These are phyloP conservation scores for Fremontodendron californicum DNA, from an alignment of 345 rosid species.

Conservation along the genomic window DNA sequence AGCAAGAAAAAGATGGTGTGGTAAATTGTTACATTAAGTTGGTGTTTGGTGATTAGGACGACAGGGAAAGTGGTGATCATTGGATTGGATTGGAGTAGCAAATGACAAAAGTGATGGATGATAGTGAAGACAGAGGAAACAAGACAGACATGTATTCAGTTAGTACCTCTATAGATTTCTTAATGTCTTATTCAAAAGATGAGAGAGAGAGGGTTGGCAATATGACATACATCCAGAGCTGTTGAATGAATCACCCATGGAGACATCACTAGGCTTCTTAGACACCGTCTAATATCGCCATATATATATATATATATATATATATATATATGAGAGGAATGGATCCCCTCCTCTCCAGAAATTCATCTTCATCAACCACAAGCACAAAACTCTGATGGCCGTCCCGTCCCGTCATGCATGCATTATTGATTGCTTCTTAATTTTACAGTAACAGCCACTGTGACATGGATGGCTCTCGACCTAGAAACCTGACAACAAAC, in stretches of 20 bases:
- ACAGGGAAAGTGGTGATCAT: too few relatives aligned
- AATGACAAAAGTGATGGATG: too few relatives aligned
- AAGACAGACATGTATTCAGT: constrained; percentile 40
- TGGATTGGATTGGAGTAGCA: too few relatives aligned
- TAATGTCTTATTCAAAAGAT: background rate
- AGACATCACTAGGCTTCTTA: constrained; percentile 30
- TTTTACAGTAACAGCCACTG: constrained; percentile 48
- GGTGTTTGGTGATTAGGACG: too few relatives aligned
- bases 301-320: too few relatives aligned
- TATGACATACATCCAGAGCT: constrained; percentile 51
- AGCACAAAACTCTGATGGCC: constrained; percentile 62
- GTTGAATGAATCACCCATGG: constrained; percentile 40
- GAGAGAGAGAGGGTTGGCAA: too few relatives aligned
- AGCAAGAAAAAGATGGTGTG: too few relatives aligned
- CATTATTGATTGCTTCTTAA: constrained; percentile 71
- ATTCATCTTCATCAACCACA: constrained; percentile 68
- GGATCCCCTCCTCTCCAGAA: constrained; percentile 78
- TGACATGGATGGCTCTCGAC: constrained; percentile 88
- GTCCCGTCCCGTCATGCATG: constrained; percentile 64
- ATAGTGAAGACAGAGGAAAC: constrained; percentile 78
- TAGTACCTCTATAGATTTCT: constrained; percentile 49
- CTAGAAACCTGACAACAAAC: constrained; percentile 45
- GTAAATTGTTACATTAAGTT: too few relatives aligned
- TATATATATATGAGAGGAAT: too few relatives aligned
- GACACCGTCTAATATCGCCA: constrained; percentile 66